These are phyloP conservation scores for Blastocystis sp. DNA, from an alignment of 352 stramenopile species.

Conservation along the genomic window DNA sequence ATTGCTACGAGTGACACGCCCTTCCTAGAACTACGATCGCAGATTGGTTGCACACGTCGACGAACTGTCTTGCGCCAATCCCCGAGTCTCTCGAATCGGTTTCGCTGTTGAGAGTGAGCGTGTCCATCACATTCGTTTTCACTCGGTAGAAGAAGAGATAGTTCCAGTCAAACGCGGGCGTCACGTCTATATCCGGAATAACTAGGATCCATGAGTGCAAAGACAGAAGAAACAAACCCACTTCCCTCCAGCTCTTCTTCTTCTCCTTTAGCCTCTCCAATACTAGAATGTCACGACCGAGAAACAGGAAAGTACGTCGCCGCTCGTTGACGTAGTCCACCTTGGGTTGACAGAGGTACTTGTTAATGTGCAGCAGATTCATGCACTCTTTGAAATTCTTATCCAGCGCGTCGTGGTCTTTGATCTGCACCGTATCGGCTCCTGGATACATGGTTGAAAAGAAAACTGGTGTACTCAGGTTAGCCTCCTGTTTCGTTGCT, in stretches of 20 bases:
- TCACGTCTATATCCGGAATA: not conserved
- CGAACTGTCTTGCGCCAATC: slow-evolving; percentile 18
- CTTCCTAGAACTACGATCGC: not conserved
- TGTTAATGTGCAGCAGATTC: slow-evolving; percentile 44
- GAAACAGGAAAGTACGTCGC: not conserved
- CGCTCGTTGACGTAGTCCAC: slow-evolving; percentile 46
- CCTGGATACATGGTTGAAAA: slow-evolving; percentile 50
- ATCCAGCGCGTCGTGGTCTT: slow-evolving; percentile 8
- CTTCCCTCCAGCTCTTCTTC: slow-evolving; percentile 47
- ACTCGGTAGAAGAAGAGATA: slow-evolving; percentile 29
- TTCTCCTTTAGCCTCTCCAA: slow-evolving; percentile 11
- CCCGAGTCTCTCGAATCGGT: not conserved
- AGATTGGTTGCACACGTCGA: slow-evolving; percentile 48
- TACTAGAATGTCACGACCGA: slow-evolving; percentile 18
- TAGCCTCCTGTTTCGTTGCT: too few relatives aligned
- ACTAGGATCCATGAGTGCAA: not conserved
- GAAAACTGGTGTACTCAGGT: too few relatives aligned
- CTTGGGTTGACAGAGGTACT: slow-evolving; percentile 51
- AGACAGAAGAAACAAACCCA: not conserved
- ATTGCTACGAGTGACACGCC: not conserved
- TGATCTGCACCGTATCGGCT: not conserved
- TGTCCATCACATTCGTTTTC: slow-evolving; percentile 46
- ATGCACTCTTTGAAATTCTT: slow-evolving; percentile 14
- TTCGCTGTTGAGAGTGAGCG: not conserved
- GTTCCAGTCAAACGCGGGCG: slow-evolving; percentile 16